Conservation (phyloP, 73 alveolate species). For the Paramecium pentaurelia region DNA sequence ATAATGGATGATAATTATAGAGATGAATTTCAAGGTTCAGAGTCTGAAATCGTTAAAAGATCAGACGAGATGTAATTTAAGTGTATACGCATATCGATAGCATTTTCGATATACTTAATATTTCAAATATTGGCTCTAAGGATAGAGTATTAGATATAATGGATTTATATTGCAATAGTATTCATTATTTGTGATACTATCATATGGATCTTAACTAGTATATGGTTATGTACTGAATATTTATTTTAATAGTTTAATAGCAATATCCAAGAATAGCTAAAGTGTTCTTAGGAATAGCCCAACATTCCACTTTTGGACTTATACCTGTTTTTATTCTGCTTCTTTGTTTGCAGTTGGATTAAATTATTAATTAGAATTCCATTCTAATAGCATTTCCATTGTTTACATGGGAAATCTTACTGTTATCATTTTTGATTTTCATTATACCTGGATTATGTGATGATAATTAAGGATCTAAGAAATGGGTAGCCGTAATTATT, state of each 20-base stretch:
- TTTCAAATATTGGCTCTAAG: neutral
- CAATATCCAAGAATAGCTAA: constrained; percentile 11
- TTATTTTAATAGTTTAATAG: constrained; percentile 3
- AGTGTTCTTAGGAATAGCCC: neutral
- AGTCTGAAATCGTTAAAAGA: neutral
- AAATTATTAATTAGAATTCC: neutral
- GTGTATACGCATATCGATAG: neutral
- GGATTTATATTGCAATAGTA: neutral
- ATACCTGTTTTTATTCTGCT: neutral
- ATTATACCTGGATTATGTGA: neutral
- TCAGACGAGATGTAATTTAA: neutral
- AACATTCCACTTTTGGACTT: neutral
- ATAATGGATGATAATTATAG: neutral
- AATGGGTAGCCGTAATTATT: neutral
- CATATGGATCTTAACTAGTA: neutral
- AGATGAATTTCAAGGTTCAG: neutral
- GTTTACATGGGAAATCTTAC: neutral
- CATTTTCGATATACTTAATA: neutral
- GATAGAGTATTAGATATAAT: neutral
- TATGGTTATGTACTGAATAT: neutral
- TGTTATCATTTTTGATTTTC: neutral
- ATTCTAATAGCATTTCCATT: neutral
- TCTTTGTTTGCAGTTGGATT: neutral
- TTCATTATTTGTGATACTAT: neutral
- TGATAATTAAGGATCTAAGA: neutral